These are phyloP conservation scores for Tulasnella sp. DNA, from an alignment of 768 basidiomycete genomes.

Conservation along the genomic window DNA sequence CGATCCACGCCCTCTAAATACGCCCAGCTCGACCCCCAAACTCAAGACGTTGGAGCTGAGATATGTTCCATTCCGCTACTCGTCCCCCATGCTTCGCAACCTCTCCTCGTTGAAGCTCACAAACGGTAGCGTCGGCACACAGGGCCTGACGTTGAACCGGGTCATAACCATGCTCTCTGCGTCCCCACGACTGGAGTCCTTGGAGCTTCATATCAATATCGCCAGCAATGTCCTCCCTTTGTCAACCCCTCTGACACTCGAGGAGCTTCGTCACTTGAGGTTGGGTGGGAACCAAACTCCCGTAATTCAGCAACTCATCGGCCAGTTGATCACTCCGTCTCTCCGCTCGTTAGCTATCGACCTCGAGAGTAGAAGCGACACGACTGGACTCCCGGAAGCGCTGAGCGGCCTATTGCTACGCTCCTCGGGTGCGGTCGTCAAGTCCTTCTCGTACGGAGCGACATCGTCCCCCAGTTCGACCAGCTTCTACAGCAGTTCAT, in stretches of 20 bases:
- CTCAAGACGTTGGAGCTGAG: constrained; percentile 16
- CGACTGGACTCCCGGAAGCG: constrained; percentile 62
- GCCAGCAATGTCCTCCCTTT: constrained; percentile 58
- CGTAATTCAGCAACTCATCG: constrained; percentile 52
- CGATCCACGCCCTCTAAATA: constrained; percentile 35
- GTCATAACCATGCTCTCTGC: constrained; percentile 55
- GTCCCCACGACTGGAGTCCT: constrained; percentile 48
- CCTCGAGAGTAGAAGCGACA: constrained; percentile 51
- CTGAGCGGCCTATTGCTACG: constrained; percentile 53
- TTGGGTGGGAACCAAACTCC: constrained; percentile 46
- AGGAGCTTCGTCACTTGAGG: constrained; percentile 46
- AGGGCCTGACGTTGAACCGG: constrained; percentile 57
- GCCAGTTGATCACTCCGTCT: constrained; percentile 50
- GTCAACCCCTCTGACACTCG: constrained; percentile 40
- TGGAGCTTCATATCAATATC: constrained; percentile 57
- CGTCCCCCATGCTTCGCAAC: constrained; percentile 12
- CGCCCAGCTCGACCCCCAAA: constrained; percentile 3
- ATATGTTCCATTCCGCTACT: constrained; percentile 18
- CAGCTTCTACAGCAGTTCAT: constrained; percentile 35
- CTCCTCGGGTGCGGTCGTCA: constrained; percentile 50
- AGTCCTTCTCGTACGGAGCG: constrained; percentile 45
- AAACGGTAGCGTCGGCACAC: constrained; percentile 50
- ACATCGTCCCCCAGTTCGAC: not conserved
- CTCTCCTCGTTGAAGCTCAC: constrained; percentile 17
- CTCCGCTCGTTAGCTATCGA: constrained; percentile 57